These are phyloP conservation scores for Camelina laxa DNA, from an alignment of 345 rosid genomes.

Conservation along the genomic window DNA sequence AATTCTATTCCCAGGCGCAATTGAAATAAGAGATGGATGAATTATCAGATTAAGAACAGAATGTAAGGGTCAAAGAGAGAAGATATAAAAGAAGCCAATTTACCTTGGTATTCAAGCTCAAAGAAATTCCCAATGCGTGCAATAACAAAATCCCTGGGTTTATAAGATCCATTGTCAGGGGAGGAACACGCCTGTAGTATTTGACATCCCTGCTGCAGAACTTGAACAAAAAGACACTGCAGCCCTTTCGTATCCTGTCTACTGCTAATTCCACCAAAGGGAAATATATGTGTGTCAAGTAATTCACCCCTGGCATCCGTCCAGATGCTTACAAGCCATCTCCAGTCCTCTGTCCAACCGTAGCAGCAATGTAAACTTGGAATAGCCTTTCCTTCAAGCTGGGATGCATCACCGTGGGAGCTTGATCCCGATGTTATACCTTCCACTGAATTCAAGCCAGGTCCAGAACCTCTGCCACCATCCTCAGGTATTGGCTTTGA, in stretches of 20 bases:
- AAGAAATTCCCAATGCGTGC: conserved; percentile 88
- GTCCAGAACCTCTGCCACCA: conserved; percentile 64
- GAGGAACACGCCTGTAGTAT: conserved; percentile 89
- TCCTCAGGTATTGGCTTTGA: conserved; percentile 69
- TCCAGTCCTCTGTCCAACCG: conserved; percentile 99
- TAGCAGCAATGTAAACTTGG: conserved; percentile 98
- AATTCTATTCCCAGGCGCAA: background rate
- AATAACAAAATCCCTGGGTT: conserved; percentile 92
- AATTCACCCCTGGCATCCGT: conserved; percentile 99
- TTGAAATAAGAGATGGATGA: background rate
- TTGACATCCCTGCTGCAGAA: conserved; percentile 98
- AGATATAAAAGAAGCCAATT: conserved; percentile 24
- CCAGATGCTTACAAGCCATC: conserved; percentile 99
- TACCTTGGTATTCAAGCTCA: conserved; percentile 98
- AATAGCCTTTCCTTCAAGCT: conserved; percentile 68
- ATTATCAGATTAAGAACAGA: conserved; percentile 10
- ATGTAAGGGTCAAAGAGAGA: conserved; percentile 19
- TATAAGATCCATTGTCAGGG: conserved; percentile 71
- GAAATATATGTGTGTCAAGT: conserved; percentile 94
- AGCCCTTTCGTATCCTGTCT: conserved; percentile 99
- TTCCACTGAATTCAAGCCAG: conserved; percentile 59
- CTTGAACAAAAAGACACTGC: conserved; percentile 95
- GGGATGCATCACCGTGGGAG: conserved; percentile 74
- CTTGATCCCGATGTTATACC: conserved; percentile 65
- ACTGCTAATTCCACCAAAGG: conserved; percentile 98